Evolutionary conservation across 2,329 filamentous ascomycete genomes (phyloP), one percentile per base, ranked within the genome.

Genomic region (Aspergillus alliaceus): DNA sequence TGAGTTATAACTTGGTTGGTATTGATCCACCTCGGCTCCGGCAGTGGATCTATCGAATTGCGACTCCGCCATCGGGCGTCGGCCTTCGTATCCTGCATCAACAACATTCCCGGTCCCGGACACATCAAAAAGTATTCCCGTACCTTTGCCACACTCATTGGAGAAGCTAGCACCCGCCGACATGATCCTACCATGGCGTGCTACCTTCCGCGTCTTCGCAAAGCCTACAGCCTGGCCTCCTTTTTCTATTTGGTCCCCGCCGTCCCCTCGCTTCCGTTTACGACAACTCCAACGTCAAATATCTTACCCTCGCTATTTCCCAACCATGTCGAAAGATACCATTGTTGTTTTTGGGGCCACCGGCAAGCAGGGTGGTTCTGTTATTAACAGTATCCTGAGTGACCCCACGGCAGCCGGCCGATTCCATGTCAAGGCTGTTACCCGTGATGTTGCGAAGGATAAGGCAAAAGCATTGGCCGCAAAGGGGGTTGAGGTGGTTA

Each of bases 291-390:
- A 39, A 12, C 35, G 15, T 39, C 15, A 7, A n/a, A 7, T 15
- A 2, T 15, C 15, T 6, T 20, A 15, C 8, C 18, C 35, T 39
- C 35, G 5, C 8, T 8, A 2, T 39, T 20, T 39, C 8, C 7
- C 35, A 20, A 39, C 35, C 2, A 39, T 39, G 35, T 5, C 35
- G 11, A 39, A 39, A 20, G 18, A 39, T 20, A 42, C 18, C 8
- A 42, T 42, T n/a, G 67, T 78, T n/a, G 62, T 78, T 20, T 72
- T 70, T 7, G 75, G 75, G 6, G 74, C 75, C n/a, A 78, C 74
- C 6, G 75, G 77, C 27, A 76, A 77, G 56, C 76, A 78, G 65
- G 77, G 76, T 5, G 69, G 70, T 4, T 66, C 71, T 4, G 59
- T 76, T 4, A 67, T 78, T 31, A 56, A 68, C 7, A 22, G n/a